phyloP scores from a whole-genome alignment of 208 protist genomes.

The Leptomonas pyrrhocoris region DNA sequence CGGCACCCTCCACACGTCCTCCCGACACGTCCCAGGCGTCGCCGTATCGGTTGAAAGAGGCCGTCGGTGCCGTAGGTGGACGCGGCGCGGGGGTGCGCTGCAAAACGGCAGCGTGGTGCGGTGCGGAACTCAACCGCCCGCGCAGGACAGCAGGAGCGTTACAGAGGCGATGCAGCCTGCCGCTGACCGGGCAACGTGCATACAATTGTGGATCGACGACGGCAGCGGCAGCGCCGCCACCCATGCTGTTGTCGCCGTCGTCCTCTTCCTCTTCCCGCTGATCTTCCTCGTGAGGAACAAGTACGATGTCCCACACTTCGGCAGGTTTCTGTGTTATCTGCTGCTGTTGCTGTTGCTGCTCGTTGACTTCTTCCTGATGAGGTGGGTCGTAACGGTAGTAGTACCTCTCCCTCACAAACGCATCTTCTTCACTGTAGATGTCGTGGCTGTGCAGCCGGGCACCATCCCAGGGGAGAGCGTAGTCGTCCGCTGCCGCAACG shows the following conservation, averaged over 20 bases:
- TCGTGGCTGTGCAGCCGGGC: background rate
- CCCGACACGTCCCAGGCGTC: background rate
- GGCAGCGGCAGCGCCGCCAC: too few species aligned
- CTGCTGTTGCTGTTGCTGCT: background rate
- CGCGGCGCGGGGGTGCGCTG: background rate
- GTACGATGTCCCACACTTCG: slow-evolving; percentile 2
- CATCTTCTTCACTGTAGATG: background rate
- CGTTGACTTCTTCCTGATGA: background rate
- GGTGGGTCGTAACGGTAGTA: background rate
- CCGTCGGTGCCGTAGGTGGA: background rate
- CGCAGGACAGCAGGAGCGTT: background rate
- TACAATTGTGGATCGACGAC: slow-evolving; percentile 1
- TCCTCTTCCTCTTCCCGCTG: too few species aligned
- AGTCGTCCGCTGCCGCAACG: background rate
- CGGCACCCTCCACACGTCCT: background rate
- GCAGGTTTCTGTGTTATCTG: background rate
- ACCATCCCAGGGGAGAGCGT: background rate
- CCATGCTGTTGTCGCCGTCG: too few species aligned
- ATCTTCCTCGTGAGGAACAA: background rate
- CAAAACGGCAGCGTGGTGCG: background rate
- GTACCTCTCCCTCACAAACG: too few species aligned
- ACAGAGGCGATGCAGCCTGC: background rate
- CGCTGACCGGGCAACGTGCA: background rate
- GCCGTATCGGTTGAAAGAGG: background rate
- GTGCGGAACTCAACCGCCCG: background rate